Evolutionary conservation across 2,329 filamentous ascomycete genomes (phyloP), one percentile per base, ranked within the genome.

Genomic region (Rutstroemia sp.): DNA sequence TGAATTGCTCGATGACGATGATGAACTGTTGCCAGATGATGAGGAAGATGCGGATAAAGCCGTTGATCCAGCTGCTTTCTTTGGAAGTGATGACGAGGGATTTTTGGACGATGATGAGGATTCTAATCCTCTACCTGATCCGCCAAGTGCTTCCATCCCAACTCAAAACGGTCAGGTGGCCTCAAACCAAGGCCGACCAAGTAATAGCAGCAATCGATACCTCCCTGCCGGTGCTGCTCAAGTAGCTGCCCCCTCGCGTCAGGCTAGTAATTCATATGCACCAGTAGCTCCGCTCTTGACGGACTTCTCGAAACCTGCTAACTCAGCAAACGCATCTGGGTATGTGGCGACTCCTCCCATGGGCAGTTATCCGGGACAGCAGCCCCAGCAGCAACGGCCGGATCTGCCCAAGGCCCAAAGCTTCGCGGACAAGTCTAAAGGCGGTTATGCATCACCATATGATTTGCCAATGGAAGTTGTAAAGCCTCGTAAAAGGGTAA

Each of bases 401-500:
- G 74, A 79, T 60, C 64, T 79, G 64, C 71, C 72, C 30, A 84
- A 83, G 71, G 77, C 82, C 1, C 84, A 95, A 69, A 97, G 92
- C 71, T 99, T 96, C 71, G 89, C 82, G 5, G 87, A 92, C 70
- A 95, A 95, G 71, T 76, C 89, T 3, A 97, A 95, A 72, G 89
- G 89, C 56, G 92, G 92, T 7, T 99, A 99, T 69, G 81, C 87
- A 49, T 97, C 92, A 19, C 94, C 94, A 0, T 99, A 96, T 66
- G 95, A 99, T 73, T 77, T 99, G 19, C 94, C 94, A 4, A 89
- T 94, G 72, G 92, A 96, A 54, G 80, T 99, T 30, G 81, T 87
- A 27, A 87, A 87, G 63, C 83, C 78, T 25, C 87, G 66, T 78
- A 86, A 87, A 75, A 77, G 86, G 52, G 70, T 76, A 5, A 83